phyloP scores from a whole-genome alignment of 1,284 basidiomycete species.

The Cutaneotrichosporon arboriforme region DNA sequence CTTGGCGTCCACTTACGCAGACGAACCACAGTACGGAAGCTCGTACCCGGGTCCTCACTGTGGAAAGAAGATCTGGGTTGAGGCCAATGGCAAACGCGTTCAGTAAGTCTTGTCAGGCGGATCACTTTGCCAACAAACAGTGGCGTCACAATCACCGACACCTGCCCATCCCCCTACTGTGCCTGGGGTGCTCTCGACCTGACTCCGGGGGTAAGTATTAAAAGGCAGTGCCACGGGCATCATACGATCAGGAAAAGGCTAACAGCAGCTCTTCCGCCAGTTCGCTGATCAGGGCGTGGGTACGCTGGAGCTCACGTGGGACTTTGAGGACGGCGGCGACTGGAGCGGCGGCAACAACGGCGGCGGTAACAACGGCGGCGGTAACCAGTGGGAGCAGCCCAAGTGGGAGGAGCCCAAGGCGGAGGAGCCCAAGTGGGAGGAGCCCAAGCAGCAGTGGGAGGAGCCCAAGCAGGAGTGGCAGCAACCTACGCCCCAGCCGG shows the following conservation, averaged over 20 bases:
- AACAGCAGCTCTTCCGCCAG: slow-evolving; percentile 2
- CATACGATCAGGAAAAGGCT: not conserved
- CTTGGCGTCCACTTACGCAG: too few species aligned
- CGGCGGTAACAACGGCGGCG: not conserved
- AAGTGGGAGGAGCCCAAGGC: too few species aligned
- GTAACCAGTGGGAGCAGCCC: not conserved
- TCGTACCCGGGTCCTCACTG: too few species aligned
- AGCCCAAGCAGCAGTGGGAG: not conserved
- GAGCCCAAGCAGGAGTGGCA: not conserved
- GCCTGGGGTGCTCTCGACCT: slow-evolving; percentile 66
- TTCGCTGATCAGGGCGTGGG: slow-evolving; percentile 2
- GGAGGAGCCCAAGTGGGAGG: not conserved
- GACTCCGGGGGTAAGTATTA: slow-evolving; percentile 43
- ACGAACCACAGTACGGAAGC: too few species aligned
- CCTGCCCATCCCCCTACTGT: slow-evolving; percentile 43
- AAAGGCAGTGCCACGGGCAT: not conserved
- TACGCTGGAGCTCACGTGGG: not conserved
- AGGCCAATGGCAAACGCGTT: slow-evolving; percentile 23
- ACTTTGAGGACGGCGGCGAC: not conserved
- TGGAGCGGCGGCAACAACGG: not conserved
- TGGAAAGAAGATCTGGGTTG: not conserved
- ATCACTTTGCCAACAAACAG: slow-evolving; percentile 59
- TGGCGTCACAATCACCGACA: slow-evolving; percentile 60
- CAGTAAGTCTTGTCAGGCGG: not conserved
- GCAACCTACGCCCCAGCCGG: too few species aligned